phyloP scores from a whole-genome alignment of 2,329 filamentous ascomycete genomes.

The Myriosclerotinia duriaeana region DNA sequence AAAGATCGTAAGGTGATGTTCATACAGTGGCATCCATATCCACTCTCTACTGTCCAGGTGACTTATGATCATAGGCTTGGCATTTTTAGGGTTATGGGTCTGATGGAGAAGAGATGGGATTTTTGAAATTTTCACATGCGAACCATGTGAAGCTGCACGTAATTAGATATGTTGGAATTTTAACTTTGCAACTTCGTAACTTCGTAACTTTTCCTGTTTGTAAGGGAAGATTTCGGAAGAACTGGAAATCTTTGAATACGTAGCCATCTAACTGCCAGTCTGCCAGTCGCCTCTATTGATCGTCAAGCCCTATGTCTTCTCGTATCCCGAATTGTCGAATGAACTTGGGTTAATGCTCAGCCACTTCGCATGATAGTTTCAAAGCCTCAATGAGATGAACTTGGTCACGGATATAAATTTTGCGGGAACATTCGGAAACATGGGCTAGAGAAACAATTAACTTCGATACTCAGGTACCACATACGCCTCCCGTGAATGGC shows the following conservation, averaged over 20 bases:
- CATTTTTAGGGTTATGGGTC: constrained; percentile 4
- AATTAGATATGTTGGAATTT: constrained; percentile 8
- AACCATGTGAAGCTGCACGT: background rate
- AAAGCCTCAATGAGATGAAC: constrained; percentile 10
- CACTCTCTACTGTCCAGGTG: constrained; percentile 14
- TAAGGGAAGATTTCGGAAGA: background rate
- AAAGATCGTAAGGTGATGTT: constrained; percentile 16
- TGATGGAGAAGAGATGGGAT: background rate
- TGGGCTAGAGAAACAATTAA: constrained; percentile 4
- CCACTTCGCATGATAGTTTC: constrained; percentile 6
- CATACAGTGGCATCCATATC: background rate
- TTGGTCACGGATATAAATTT: background rate
- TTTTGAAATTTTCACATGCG: constrained; percentile 1
- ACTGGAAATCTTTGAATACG: constrained; percentile 2
- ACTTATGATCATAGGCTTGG: constrained; percentile 14
- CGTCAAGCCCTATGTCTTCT: constrained; percentile 17
- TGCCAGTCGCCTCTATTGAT: constrained; percentile 3
- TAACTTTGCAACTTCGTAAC: background rate
- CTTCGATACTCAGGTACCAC: constrained; percentile 11
- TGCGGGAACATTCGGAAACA: constrained; percentile 9
- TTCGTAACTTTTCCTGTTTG: background rate
- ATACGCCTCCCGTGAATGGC: constrained; percentile 8
- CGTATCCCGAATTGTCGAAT: constrained; percentile 8
- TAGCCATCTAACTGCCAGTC: background rate
- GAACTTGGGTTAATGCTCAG: constrained; percentile 6